Evolutionary conservation across 306 rosid species (phyloP).

Genomic region (Acacia melanoxylon): DNA sequence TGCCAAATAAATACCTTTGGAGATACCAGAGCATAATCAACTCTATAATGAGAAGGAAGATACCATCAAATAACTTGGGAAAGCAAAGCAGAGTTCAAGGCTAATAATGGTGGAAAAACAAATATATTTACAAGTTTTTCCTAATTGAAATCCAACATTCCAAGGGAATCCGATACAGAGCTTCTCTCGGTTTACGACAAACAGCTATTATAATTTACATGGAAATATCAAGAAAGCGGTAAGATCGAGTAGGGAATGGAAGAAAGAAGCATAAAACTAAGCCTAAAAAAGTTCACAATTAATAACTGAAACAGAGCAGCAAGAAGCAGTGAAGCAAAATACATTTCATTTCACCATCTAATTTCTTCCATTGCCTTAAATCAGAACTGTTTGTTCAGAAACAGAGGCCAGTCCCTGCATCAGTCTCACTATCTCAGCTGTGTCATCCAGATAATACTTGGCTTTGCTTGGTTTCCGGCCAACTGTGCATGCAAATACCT

Average conservation of each 20-base stretch:
- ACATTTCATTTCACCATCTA: constrained; percentile 12
- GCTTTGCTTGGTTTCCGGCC: constrained; percentile 72
- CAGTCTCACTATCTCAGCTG: constrained; percentile 66
- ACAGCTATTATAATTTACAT: constrained; percentile 42
- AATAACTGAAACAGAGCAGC: constrained; percentile 23
- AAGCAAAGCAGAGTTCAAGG: constrained; percentile 22
- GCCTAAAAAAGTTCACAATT: constrained; percentile 25
- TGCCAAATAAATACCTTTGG: not conserved
- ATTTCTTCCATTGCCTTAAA: constrained; percentile 23
- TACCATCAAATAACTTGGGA: not conserved
- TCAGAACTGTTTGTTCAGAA: constrained; percentile 43
- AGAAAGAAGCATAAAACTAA: constrained; percentile 19
- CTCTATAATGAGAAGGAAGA: not conserved
- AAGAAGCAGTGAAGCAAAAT: constrained; percentile 12
- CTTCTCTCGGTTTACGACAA: constrained; percentile 33
- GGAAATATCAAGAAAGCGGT: constrained; percentile 20
- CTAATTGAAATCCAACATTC: constrained; percentile 21
- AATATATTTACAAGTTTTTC: constrained; percentile 46
- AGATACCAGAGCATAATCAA: not conserved
- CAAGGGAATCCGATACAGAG: constrained; percentile 17
- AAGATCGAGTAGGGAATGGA: constrained; percentile 13
- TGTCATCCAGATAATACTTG: constrained; percentile 71
- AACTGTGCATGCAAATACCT: constrained; percentile 70
- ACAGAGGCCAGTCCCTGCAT: constrained; percentile 75
- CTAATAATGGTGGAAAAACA: constrained; percentile 34